Conservation (phyloP, 108 stramenopile genomes). For the Fistulifera pelliculosa region DNA sequence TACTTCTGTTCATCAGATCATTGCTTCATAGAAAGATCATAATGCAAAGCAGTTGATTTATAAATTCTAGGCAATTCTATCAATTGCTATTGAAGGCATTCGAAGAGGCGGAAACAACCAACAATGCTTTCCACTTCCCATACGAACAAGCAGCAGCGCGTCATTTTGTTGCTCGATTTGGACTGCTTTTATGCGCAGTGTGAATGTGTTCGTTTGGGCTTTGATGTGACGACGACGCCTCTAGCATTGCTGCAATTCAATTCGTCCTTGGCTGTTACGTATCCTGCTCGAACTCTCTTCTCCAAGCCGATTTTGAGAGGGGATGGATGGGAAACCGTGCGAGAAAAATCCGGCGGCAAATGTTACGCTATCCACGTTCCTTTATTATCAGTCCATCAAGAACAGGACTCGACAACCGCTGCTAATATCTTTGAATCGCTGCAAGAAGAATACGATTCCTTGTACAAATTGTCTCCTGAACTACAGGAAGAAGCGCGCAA, state of each 20-base stretch:
- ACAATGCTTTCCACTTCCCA: too few species aligned
- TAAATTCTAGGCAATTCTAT: too few species aligned
- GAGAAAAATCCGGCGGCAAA: constrained; percentile 22
- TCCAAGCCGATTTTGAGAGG: constrained; percentile 58
- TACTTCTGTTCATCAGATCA: too few species aligned
- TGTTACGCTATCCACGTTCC: constrained; percentile 24
- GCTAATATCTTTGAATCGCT: not conserved
- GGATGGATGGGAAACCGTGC: constrained; percentile 61
- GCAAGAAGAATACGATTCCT: constrained; percentile 38
- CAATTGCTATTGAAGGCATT: too few species aligned
- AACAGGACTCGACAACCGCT: constrained; percentile 10
- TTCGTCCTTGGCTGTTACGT: constrained; percentile 75
- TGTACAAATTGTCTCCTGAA: constrained; percentile 42
- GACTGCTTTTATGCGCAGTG: constrained; percentile 89
- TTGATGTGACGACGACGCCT: constrained; percentile 25
- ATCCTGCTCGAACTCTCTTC: constrained; percentile 53
- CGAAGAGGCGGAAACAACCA: too few species aligned
- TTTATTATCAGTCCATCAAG: constrained; percentile 10
- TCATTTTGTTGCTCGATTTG: constrained; percentile 77
- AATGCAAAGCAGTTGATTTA: too few species aligned
- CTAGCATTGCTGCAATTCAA: constrained; percentile 75
- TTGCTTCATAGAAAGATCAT: too few species aligned
- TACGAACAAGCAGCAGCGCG: constrained; percentile 20
- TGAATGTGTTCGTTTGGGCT: constrained; percentile 68
- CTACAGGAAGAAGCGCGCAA: constrained; percentile 30